These are phyloP conservation scores for Komagataella pseudopastoris DNA, from an alignment of 805 yeast species.

Conservation along the genomic window DNA sequence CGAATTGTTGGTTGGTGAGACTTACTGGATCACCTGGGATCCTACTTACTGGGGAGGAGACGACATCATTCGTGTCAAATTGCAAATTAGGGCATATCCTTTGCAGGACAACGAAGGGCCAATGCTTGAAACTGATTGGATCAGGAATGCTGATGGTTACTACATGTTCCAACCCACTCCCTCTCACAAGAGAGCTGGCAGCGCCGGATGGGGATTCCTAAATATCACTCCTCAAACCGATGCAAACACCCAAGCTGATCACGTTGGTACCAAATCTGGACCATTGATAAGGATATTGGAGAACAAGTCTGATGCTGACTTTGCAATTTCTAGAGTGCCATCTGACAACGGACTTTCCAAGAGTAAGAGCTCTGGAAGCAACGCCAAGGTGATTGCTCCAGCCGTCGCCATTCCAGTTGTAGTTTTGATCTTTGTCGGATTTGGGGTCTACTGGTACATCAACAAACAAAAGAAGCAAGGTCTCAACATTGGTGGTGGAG, in stretches of 20 bases:
- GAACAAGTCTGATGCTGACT: conserved; percentile 15
- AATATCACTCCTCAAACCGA: conserved; percentile 23
- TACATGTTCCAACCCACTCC: conserved; percentile 21
- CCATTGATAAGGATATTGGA: conserved; percentile 24
- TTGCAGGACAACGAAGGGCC: conserved; percentile 17
- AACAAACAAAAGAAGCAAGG: conserved; percentile 11
- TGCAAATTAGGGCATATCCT: conserved; percentile 21
- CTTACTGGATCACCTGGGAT: conserved; percentile 36
- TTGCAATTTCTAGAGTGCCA: conserved; percentile 22
- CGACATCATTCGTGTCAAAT: conserved; percentile 19
- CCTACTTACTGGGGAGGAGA: conserved; percentile 25
- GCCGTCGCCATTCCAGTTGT: conserved; percentile 30
- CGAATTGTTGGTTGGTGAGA: conserved; percentile 31
- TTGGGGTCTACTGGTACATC: conserved; percentile 18
- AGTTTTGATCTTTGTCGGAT: conserved; percentile 15
- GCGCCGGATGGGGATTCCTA: conserved; percentile 22
- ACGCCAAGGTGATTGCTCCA: conserved; percentile 22
- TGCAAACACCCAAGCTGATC: conserved; percentile 19
- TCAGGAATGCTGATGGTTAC: conserved; percentile 27
- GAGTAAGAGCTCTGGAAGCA: conserved; percentile 4
- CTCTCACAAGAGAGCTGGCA: conserved; percentile 10
- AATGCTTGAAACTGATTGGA: conserved; percentile 18
- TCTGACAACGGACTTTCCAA: conserved; percentile 22
- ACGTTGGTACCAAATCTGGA: conserved; percentile 23
- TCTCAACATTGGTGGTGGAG: conserved; percentile 2